Base-by-base conservation (phyloP, 1,284 basidiomycete species). In the Xerocomus minutiporus region DNA sequence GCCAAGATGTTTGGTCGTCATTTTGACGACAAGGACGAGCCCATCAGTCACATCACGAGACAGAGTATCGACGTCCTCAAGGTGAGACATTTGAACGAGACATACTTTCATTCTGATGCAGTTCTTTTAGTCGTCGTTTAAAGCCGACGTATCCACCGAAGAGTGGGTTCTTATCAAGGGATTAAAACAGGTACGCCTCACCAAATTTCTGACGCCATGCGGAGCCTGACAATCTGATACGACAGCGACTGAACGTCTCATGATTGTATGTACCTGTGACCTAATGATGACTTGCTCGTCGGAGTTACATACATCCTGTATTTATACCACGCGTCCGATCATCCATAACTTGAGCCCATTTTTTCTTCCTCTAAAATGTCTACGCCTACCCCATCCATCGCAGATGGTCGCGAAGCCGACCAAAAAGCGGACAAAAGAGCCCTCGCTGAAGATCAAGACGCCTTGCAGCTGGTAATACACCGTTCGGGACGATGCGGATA, bases 1-100 rank as follows among this genome's bases (percentile, higher is more conserved):
- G 86, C 94, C 13, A 96, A 95, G 75, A 91, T 93, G 81, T 97
- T 89, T 65, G 93, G 93, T 7, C 83, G 90, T 53, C 91, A 93
- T 71, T 97, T 99, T 68, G 93, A 97, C 67, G 95, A 98, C 50
- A 93, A 93, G 71, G 96, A 99, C 70, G 93, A 97, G 62, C 71
- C 98, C 39, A 80, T 96, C 51, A 95, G 93, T 55, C 88, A 91
- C 57, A 90, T 99, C 68, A 88, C 91, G 43, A 82, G 97, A 51
- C 84, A 88, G 67, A 94, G 91, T 62, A 97, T 99, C 61, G 97
- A 99, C 70, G 89, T 94, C 5, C 78, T 98, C 49, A 98, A 95
- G 83, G 87, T 88, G 60, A 50, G 68, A 57, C 35, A 52, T 50
- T 46, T 48, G 57, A 29, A 12, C 17, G 17, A 23, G 25, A 32